Evolutionary conservation across 78 protist genomes (phyloP).

Genomic region (Anaeramoeba flamelloides): DNA sequence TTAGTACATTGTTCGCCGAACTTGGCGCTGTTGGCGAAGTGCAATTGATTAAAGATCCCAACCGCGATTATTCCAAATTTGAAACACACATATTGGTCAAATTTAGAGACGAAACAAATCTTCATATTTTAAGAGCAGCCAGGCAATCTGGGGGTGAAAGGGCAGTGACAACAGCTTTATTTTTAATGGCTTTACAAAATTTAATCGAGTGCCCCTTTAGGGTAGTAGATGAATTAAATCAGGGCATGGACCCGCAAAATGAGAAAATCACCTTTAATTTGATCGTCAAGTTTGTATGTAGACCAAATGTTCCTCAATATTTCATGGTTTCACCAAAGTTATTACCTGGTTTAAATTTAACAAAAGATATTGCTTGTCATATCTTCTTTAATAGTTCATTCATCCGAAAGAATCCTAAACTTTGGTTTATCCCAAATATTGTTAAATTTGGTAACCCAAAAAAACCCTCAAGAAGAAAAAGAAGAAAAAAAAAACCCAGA

Average conservation of each 20-base stretch:
- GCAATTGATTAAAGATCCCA: background rate
- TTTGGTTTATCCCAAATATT: no score
- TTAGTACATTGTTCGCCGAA: background rate
- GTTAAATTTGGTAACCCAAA: no score
- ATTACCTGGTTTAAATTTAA: slow-evolving; percentile 40
- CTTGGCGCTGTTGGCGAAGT: background rate
- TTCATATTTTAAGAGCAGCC: background rate
- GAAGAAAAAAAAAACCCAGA: no score
- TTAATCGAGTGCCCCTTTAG: background rate
- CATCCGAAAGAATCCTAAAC: no score
- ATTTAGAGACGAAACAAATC: background rate
- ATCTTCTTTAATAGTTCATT: slow-evolving; percentile 62
- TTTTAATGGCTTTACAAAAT: background rate
- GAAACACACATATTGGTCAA: background rate
- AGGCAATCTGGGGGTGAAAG: background rate
- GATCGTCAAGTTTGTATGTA: slow-evolving; percentile 38
- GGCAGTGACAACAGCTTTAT: background rate
- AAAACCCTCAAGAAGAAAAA: no score
- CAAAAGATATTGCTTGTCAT: slow-evolving; percentile 31
- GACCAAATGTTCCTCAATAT: slow-evolving; percentile 49
- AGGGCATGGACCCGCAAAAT: slow-evolving; percentile 47
- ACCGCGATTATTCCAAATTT: background rate
- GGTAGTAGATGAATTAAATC: background rate
- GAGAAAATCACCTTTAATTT: slow-evolving; percentile 53
- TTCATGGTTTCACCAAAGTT: slow-evolving; percentile 77